Evolutionary conservation across 1,139 yeast genomes (phyloP).

Genomic region (Nakaseomyces glabratus): DNA sequence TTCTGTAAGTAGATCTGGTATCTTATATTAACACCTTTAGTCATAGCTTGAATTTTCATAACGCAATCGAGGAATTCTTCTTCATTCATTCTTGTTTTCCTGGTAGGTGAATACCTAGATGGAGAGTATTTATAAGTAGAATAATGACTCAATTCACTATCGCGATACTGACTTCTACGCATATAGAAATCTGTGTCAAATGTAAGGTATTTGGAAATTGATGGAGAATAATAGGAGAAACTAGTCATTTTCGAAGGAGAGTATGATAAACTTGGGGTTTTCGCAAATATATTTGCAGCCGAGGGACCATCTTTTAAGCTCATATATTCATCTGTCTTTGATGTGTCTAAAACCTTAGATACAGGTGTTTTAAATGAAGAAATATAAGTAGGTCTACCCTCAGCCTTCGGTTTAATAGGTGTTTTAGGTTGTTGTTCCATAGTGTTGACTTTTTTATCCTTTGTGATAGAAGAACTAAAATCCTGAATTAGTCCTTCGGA

Average conservation of each 20-base stretch:
- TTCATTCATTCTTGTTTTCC: conserved; percentile 29
- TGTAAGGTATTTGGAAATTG: conserved; percentile 25
- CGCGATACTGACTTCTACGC: conserved; percentile 25
- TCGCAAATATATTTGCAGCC: conserved; percentile 8
- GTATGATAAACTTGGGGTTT: conserved; percentile 19
- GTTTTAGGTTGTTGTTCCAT: not conserved
- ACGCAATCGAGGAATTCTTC: conserved; percentile 32
- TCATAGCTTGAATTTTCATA: conserved; percentile 46
- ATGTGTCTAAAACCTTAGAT: too few species aligned
- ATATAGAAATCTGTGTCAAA: conserved; percentile 25
- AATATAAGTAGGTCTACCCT: too few species aligned
- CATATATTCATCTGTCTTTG: too few species aligned
- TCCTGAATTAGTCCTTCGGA: conserved; percentile 21
- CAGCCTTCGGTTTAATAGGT: not conserved
- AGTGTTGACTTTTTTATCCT: not conserved
- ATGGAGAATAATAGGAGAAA: conserved; percentile 30
- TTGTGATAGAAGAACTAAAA: conserved; percentile 12
- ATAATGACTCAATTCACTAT: conserved; percentile 21
- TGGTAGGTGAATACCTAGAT: conserved; percentile 30
- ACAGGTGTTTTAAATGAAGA: too few species aligned
- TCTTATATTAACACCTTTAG: conserved; percentile 58
- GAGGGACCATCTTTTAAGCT: too few species aligned
- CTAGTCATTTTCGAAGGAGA: conserved; percentile 25
- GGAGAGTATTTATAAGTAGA: conserved; percentile 21
- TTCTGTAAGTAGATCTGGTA: conserved; percentile 52